Evolutionary conservation across 106 monocot species (phyloP).

Genomic region (Platanthera zijinensis): DNA sequence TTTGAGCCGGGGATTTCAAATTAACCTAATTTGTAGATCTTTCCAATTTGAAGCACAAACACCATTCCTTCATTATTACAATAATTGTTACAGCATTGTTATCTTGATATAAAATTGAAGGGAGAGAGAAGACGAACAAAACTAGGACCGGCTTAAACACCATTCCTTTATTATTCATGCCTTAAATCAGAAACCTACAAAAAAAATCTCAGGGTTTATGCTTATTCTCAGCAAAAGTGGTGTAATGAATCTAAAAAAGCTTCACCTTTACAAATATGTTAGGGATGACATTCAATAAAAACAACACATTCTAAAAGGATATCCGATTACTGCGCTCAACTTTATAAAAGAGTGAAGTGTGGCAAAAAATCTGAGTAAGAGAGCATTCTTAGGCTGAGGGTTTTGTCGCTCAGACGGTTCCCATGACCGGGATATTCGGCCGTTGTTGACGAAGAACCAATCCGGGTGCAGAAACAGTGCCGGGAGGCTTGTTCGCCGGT

Average conservation of each 20-base stretch:
- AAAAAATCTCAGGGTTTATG: neutral
- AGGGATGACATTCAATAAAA: neutral
- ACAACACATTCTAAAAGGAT: neutral
- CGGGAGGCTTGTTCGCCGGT: too few species aligned
- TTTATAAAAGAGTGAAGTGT: neutral
- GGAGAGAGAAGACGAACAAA: constrained; percentile 33
- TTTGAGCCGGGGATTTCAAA: too few species aligned
- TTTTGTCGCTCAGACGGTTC: neutral
- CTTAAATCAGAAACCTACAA: neutral
- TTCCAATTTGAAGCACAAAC: too few species aligned
- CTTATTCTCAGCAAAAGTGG: neutral
- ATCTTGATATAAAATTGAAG: constrained; percentile 25
- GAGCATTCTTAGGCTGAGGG: neutral
- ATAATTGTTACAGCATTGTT: constrained; percentile 27
- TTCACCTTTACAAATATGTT: neutral
- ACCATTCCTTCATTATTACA: constrained; percentile 2
- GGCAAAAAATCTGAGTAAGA: neutral
- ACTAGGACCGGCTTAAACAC: constrained; percentile 27
- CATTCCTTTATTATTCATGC: constrained; percentile 17
- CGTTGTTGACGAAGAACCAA: too few species aligned
- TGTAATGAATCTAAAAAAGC: neutral
- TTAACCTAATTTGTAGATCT: too few species aligned
- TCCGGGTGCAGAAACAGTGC: too few species aligned
- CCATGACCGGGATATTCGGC: neutral
- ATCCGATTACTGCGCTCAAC: neutral